These are phyloP conservation scores for Leishmania tarentolae DNA, from an alignment of 208 protist species.

Conservation along the genomic window DNA sequence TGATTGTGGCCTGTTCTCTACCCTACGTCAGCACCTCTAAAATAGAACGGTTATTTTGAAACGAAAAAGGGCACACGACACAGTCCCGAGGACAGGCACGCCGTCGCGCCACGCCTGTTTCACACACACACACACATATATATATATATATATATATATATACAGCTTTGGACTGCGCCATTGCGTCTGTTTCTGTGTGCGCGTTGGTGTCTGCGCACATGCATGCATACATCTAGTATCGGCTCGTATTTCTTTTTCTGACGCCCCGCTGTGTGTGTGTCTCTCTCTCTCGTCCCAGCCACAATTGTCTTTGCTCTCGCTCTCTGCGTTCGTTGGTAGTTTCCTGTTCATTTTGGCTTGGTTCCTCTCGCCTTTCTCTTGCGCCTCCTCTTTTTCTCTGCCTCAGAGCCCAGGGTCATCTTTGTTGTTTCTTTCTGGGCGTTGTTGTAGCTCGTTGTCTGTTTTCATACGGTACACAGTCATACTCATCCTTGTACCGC, in stretches of 20 bases:
- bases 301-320: too few species aligned
- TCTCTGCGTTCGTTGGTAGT: background rate
- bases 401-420: too few species aligned
- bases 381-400: background rate
- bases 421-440: background rate
- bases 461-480: background rate
- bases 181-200: background rate
- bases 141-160: too few species aligned
- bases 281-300: too few species aligned
- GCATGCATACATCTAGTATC: background rate
- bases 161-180: background rate
- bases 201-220: background rate
- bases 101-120: background rate
- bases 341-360: background rate
- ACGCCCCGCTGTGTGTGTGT: too few species aligned
- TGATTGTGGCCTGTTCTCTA: constrained; percentile 1
- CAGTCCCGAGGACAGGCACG: background rate
- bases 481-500: background rate
- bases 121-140: too few species aligned
- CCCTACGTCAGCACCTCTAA: background rate
- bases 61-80: background rate
- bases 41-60: background rate
- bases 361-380: background rate
- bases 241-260: too few species aligned
- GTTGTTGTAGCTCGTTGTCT: background rate